Percentiles rank a stretch among this genome's conserved stretches.
These are phyloP conservation scores for Penicillium sp. DNA, from an alignment of 2,329 filamentous ascomycete species.

Conservation along the genomic window DNA sequence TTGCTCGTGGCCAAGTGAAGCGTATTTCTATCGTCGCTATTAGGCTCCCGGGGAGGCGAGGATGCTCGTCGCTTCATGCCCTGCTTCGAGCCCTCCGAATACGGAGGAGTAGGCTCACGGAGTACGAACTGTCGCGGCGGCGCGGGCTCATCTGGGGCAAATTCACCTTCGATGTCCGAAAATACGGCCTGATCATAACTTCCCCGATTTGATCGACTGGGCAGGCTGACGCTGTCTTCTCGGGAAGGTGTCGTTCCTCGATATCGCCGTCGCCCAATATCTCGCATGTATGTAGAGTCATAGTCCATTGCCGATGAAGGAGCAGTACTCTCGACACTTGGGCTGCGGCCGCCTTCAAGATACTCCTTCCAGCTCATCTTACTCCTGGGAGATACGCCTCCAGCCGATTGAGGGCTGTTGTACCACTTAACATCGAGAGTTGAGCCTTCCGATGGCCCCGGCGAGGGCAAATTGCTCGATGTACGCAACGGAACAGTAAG, in stretches of 20 bases:
- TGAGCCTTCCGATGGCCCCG: slow-evolving; percentile 30
- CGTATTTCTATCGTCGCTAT: slow-evolving; percentile 34
- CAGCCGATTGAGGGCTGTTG: slow-evolving; percentile 41
- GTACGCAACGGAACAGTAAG: slow-evolving; percentile 35
- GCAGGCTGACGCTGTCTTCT: slow-evolving; percentile 52
- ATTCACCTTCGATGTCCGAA: slow-evolving; percentile 47
- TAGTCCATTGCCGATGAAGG: slow-evolving; percentile 41
- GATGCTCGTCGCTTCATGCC: slow-evolving; percentile 65
- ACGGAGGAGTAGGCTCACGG: slow-evolving; percentile 40
- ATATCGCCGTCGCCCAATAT: slow-evolving; percentile 44
- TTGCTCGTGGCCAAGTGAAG: slow-evolving; percentile 40
- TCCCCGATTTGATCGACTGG: slow-evolving; percentile 55
- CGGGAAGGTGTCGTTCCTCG: slow-evolving; percentile 47
- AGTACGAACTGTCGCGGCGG: slow-evolving; percentile 38
- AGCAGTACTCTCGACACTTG: slow-evolving; percentile 44
- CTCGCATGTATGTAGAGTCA: slow-evolving; percentile 34
- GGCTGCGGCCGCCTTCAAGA: slow-evolving; percentile 41
- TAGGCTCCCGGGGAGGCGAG: slow-evolving; percentile 58
- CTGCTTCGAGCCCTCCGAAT: slow-evolving; percentile 44
- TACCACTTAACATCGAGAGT: slow-evolving; percentile 39
- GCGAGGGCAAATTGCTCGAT: slow-evolving; percentile 32
- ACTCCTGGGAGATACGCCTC: slow-evolving; percentile 39
- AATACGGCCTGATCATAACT: slow-evolving; percentile 63
- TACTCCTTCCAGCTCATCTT: slow-evolving; percentile 43
- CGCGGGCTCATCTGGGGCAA: slow-evolving; percentile 38